Evolutionary conservation across 2,329 filamentous ascomycete species (phyloP), one percentile per base, ranked within the genome.

Genomic region (Aspergillus tubingensis): DNA sequence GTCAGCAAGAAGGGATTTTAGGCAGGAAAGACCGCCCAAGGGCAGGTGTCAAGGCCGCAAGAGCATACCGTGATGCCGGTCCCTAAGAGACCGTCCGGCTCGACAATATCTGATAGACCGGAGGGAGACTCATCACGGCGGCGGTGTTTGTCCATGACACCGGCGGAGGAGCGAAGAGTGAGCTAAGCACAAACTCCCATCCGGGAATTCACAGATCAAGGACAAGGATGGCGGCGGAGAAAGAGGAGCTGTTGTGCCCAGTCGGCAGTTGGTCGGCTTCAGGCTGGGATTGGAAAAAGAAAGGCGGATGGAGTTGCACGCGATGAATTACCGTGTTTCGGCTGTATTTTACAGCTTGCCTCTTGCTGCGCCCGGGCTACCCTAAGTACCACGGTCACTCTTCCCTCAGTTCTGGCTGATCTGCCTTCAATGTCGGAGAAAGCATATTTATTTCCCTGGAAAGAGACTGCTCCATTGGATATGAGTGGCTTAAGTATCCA

Each of bases 71-170:
- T 81, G 57, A 82, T 70, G 58, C 80, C 79, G 60, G 79, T 80
- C 55, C 80, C 79, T 67, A 82, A 71, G 60, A 82, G 72, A 61
- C 75, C 75, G 55, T 80, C 78, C 54, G 76, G 76, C 60, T 79
- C 78, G 57, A 74, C 74, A 62, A 74, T 74, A 67, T 73, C 71
- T 62, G 76, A 79, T 60, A 74, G 71, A 65, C 77, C 74, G 60
- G 78, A 76, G 55, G 77, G 77, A 58, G 79, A 81, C 57, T 77
- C 78, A 76, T 81, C 76, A 59, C 77, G 79, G 65, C 77, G 79
- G 65, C 76, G 77, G 63, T 76, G 71, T 62, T 75, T 76, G 70
- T 78, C 79, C 79, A 81, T 81, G 67, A 64, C 69, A 67, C 65
- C 57, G 51, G 63, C 67, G 61, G 66, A 69, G 61, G 60, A 60